A percentile compares a stretch with the other conserved stretches of the same genome.
These are phyloP conservation scores for Sodiomyces alkalinus DNA, from an alignment of 2,329 filamentous ascomycete genomes.

Conservation along the genomic window DNA sequence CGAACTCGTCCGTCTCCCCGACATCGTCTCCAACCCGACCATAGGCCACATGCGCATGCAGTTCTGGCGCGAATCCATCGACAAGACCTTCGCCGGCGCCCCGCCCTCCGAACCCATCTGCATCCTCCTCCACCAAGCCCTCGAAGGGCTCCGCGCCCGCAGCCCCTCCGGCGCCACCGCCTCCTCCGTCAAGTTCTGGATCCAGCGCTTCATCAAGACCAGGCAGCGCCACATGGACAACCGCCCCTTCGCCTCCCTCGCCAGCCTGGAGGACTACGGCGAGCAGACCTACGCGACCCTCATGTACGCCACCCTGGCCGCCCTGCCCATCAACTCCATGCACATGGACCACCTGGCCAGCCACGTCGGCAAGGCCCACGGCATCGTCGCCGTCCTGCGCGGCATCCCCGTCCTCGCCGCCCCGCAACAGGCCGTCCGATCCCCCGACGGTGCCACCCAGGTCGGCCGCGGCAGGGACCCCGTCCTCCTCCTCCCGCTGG, in stretches of 20 bases:
- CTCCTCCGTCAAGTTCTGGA: conserved; percentile 53
- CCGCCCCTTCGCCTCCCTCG: conserved; percentile 60
- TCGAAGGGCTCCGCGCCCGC: conserved; percentile 41
- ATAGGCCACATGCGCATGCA: conserved; percentile 83
- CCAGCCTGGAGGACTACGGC: conserved; percentile 69
- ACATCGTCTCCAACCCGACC: conserved; percentile 74
- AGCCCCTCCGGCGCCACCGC: conserved; percentile 17
- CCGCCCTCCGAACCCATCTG: conserved; percentile 89
- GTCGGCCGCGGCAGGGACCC: conserved; percentile 21
- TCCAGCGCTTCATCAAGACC: conserved; percentile 62
- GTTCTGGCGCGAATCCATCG: conserved; percentile 83
- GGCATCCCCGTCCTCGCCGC: conserved; percentile 82
- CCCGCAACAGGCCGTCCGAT: conserved; percentile 38
- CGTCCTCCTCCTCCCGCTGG: conserved; percentile 64
- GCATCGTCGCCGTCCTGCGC: conserved; percentile 73
- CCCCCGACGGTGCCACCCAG: conserved; percentile 18
- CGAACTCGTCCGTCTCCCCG: conserved; percentile 78
- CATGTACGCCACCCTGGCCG: conserved; percentile 73
- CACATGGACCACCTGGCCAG: conserved; percentile 86
- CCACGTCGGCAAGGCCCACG: conserved; percentile 87
- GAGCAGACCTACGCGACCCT: conserved; percentile 92
- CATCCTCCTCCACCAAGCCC: conserved; percentile 60
- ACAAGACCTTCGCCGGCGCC: conserved; percentile 57
- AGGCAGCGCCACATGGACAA: conserved; percentile 75
- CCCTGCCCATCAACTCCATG: conserved; percentile 64